phyloP scores from a whole-genome alignment of 2,329 filamentous ascomycete species.

The Microdochium bolleyi region DNA sequence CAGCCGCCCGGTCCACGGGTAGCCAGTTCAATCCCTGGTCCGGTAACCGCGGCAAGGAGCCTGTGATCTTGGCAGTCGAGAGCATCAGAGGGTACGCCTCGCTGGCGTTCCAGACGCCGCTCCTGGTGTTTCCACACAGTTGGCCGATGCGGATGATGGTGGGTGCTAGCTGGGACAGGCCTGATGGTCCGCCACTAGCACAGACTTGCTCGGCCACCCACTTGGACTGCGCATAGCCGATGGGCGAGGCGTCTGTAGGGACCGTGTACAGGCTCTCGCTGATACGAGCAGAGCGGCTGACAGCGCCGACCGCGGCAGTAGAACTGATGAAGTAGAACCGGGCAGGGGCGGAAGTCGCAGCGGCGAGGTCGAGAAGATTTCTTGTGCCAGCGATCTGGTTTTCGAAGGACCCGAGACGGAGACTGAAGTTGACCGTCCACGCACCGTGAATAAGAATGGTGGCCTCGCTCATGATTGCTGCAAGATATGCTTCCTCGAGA shows the following conservation, averaged over 20 bases:
- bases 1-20: conserved; percentile 34
- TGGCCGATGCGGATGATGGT: conserved; percentile 35
- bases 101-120: conserved; percentile 36
- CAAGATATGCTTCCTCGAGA: conserved; percentile 30
- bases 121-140: conserved; percentile 26
- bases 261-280: conserved; percentile 30
- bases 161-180: conserved; percentile 5
- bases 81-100: conserved; percentile 43
- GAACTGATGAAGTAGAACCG: conserved; percentile 17
- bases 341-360: conserved; percentile 12
- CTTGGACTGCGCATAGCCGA: conserved; percentile 49
- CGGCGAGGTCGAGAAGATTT: conserved; percentile 35
- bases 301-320: conserved; percentile 9
- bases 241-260: conserved; percentile 31
- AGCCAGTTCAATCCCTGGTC: conserved; percentile 32
- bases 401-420: conserved; percentile 46
- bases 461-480: conserved; percentile 27
- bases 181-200: conserved; percentile 17
- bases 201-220: conserved; percentile 52
- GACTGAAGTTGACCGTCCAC: conserved; percentile 58
- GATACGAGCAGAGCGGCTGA: conserved; percentile 15
- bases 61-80: conserved; percentile 25
- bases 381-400: conserved; percentile 39
- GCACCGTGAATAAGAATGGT: conserved; percentile 53
- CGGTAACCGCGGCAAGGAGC: conserved; percentile 29